Conservation (phyloP, 805 yeast genomes). For the Jamesozyma piceae region DNA sequence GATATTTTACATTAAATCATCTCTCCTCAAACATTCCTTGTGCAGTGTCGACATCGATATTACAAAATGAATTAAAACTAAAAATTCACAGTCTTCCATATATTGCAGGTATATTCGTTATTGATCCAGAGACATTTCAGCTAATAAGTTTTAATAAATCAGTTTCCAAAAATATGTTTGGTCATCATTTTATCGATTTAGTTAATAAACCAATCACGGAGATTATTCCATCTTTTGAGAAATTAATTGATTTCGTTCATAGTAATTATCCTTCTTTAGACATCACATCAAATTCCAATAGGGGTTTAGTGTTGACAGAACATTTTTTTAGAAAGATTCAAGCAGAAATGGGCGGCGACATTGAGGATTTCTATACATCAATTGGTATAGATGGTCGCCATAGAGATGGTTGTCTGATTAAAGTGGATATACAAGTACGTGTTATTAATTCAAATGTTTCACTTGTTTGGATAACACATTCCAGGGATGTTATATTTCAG, state of each 20-base stretch:
- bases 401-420: constrained; percentile 54
- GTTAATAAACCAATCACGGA: constrained; percentile 41
- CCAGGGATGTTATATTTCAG: constrained; percentile 38
- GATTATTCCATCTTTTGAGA: constrained; percentile 55
- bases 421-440: constrained; percentile 73
- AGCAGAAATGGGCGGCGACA: constrained; percentile 37
- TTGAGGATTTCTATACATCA: constrained; percentile 49
- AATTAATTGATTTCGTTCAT: constrained; percentile 27
- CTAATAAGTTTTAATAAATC: constrained; percentile 73
- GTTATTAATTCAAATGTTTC: constrained; percentile 50
- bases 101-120: constrained; percentile 75
- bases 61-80: constrained; percentile 42
- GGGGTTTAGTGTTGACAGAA: constrained; percentile 80
- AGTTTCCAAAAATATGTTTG: constrained; percentile 70
- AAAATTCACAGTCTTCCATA: constrained; percentile 73
- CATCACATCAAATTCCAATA: constrained; percentile 32
- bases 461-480: constrained; percentile 80
- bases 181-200: constrained; percentile 41
- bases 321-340: constrained; percentile 72
- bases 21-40: constrained; percentile 50
- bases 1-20: constrained; percentile 56
- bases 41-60: constrained; percentile 57
- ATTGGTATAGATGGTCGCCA: constrained; percentile 63
- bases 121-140: constrained; percentile 41
- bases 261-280: constrained; percentile 33